phyloP scores from a whole-genome alignment of 192 early-diverging fungal species.

The Coemansia sp. region DNA sequence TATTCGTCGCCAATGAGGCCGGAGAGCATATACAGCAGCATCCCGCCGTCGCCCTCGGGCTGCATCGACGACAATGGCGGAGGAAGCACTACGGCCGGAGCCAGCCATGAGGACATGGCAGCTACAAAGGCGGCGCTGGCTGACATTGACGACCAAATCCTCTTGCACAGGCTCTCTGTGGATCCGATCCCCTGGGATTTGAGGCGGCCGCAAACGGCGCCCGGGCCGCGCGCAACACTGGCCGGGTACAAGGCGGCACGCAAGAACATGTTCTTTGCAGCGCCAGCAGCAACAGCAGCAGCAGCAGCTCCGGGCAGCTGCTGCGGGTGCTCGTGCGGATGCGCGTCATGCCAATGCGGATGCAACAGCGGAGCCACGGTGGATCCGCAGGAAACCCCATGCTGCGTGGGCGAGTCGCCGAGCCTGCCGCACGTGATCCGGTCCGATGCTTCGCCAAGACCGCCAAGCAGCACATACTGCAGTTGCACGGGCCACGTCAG shows the following conservation, averaged over 20 bases:
- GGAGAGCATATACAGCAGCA: not conserved
- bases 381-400: too few species aligned
- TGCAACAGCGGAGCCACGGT: not conserved
- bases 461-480: not conserved
- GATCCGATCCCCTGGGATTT: slow-evolving; percentile 3
- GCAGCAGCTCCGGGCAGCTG: too few species aligned
- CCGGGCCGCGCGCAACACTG: not conserved
- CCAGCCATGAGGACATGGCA: not conserved
- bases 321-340: not conserved
- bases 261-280: not conserved
- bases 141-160: not conserved
- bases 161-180: not conserved
- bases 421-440: too few species aligned
- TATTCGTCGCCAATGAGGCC: not conserved
- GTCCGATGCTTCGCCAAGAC: not conserved
- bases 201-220: not conserved
- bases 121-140: not conserved
- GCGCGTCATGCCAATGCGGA: not conserved
- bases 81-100: not conserved
- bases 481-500: not conserved
- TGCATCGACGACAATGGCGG: not conserved
- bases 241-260: not conserved
- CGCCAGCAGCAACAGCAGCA: too few species aligned
- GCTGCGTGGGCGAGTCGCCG: not conserved
- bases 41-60: not conserved